A percentile compares a stretch with the other conserved stretches of the same genome.
phyloP scores from a whole-genome alignment of 148 eudicot species.

The Agrostemma githago region DNA sequence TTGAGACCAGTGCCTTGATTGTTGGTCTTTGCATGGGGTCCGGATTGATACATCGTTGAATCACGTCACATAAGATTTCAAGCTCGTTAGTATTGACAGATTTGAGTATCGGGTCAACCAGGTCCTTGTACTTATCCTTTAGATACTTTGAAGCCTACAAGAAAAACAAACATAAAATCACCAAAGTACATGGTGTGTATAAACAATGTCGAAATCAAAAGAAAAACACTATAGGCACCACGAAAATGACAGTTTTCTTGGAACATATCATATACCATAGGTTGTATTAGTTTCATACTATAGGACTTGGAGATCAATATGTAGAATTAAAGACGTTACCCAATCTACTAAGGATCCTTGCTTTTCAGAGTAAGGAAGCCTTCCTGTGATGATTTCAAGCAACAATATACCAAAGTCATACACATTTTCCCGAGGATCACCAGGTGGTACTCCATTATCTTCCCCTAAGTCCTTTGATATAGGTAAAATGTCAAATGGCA shows the following conservation, averaged over 20 bases:
- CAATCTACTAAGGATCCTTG: constrained; percentile 54
- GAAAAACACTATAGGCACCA: neutral
- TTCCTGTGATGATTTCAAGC: constrained; percentile 80
- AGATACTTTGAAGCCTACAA: constrained; percentile 50
- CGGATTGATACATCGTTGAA: constrained; percentile 45
- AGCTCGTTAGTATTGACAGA: constrained; percentile 63
- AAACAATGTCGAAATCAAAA: neutral
- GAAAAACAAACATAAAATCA: neutral
- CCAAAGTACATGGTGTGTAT: neutral
- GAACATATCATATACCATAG: neutral
- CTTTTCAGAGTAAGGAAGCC: constrained; percentile 54
- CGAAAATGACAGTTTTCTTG: neutral
- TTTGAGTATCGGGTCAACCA: constrained; percentile 60
- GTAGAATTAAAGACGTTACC: constrained; percentile 37
- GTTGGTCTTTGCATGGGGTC: constrained; percentile 51
- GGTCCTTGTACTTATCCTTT: constrained; percentile 35
- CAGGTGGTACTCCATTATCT: constrained; percentile 26
- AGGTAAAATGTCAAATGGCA: constrained; percentile 33
- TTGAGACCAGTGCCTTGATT: constrained; percentile 42
- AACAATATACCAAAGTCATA: constrained; percentile 64
- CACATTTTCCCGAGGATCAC: constrained; percentile 54
- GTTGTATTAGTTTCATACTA: no score
- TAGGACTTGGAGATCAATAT: neutral
- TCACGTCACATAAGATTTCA: constrained; percentile 55
- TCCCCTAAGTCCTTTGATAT: constrained; percentile 32